Evolutionary conservation across 2,329 filamentous ascomycete species (phyloP).

Genomic region (Cytospora piceicola): DNA sequence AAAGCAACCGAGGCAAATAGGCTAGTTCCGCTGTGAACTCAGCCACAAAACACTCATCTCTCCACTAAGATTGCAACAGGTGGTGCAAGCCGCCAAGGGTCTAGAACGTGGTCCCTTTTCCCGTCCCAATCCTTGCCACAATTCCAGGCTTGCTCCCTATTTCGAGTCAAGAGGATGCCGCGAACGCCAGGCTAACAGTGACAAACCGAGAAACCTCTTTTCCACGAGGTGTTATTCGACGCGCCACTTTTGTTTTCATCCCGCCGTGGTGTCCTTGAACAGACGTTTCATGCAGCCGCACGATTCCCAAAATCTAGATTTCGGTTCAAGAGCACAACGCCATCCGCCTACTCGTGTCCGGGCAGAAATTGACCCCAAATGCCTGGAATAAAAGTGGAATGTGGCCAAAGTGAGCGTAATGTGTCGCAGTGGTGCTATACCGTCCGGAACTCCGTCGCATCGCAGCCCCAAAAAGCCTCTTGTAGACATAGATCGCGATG

Average conservation of each 20-base stretch:
- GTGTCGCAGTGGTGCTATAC: neutral
- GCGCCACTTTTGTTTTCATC: neutral
- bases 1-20: neutral
- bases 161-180: neutral
- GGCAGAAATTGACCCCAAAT: neutral
- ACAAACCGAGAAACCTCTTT: neutral
- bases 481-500: neutral
- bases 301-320: neutral
- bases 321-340: neutral
- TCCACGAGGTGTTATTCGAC: neutral
- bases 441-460: constrained; percentile 13
- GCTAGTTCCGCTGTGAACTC: neutral
- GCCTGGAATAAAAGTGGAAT: constrained; percentile 11
- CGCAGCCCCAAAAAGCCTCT: neutral
- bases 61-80: neutral
- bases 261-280: neutral
- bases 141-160: neutral
- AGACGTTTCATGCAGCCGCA: neutral
- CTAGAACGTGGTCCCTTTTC: neutral
- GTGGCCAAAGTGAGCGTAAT: constrained; percentile 20
- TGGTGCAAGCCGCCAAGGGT: neutral
- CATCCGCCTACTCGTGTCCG: neutral
- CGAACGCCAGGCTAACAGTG: neutral
- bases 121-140: neutral
- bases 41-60: neutral